Evolutionary conservation across 805 yeast genomes (phyloP).

Genomic region (Yamadazyma sp.): DNA sequence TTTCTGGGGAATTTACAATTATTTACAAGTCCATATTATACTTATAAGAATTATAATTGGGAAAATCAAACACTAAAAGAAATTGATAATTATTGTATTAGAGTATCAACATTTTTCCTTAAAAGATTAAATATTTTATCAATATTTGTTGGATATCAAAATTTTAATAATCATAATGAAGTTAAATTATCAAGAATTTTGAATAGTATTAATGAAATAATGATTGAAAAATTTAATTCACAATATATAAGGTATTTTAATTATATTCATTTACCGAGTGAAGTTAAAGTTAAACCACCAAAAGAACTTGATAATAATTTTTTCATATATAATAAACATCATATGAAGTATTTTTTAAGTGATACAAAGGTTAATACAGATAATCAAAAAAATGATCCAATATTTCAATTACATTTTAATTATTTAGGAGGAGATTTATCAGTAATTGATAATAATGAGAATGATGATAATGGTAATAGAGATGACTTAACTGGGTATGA

Average conservation of each 20-base stretch:
- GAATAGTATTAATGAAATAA: conserved; percentile 18
- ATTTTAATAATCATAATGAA: conserved; percentile 5
- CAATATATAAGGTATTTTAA: conserved; percentile 13
- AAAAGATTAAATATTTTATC: conserved; percentile 18
- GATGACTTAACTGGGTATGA: not conserved
- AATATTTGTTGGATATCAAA: conserved; percentile 17
- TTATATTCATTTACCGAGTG: conserved; percentile 20
- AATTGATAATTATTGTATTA: conserved; percentile 16
- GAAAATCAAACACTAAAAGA: conserved; percentile 1
- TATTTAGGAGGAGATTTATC: conserved; percentile 8
- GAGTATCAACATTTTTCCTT: conserved; percentile 19
- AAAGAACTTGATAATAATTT: conserved; percentile 4
- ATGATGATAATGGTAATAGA: not conserved
- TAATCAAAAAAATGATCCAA: conserved; percentile 3
- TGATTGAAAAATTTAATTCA: conserved; percentile 17
- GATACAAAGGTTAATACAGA: not conserved
- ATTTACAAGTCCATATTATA: conserved; percentile 11
- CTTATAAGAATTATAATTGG: not conserved
- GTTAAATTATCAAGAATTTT: conserved; percentile 8
- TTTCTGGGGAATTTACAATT: conserved; percentile 21
- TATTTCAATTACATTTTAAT: conserved; percentile 3
- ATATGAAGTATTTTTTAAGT: conserved; percentile 10
- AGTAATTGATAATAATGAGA: not conserved
- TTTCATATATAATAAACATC: conserved; percentile 15
- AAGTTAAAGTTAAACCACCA: conserved; percentile 5